Conservation (phyloP, 2,329 filamentous ascomycete species). For the Pseudomassariella vexata region DNA sequence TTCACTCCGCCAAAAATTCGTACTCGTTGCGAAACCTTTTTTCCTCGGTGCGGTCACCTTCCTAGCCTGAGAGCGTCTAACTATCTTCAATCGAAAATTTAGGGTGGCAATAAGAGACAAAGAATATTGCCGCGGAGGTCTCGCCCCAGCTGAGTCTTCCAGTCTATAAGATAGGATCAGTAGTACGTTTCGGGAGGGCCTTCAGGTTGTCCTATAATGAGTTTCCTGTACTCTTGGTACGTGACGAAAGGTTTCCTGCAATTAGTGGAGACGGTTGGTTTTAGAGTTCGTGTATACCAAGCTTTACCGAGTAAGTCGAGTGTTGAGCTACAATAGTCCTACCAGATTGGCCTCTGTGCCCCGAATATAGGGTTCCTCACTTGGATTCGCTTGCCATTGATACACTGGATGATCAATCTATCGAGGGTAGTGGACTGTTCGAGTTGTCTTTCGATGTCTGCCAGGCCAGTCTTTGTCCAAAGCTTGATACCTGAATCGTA, state of each 20-base stretch:
- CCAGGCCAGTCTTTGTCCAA: background rate
- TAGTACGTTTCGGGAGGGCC: constrained; percentile 15
- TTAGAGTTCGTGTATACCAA: no score
- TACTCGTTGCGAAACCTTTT: no score
- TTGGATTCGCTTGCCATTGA: background rate
- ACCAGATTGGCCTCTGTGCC: constrained; percentile 14
- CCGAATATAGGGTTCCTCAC: background rate
- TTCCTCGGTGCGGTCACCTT: no score
- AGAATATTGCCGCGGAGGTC: constrained; percentile 16
- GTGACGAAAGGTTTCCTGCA: constrained; percentile 15
- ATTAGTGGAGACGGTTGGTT: background rate
- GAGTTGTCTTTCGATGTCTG: background rate
- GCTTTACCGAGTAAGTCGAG: constrained; percentile 7
- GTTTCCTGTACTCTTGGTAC: constrained; percentile 18
- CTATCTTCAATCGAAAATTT: no score
- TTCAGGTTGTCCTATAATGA: constrained; percentile 8
- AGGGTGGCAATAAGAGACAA: no score
- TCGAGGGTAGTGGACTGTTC: background rate
- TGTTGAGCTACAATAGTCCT: constrained; percentile 4
- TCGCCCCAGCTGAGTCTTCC: constrained; percentile 10
- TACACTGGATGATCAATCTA: background rate
- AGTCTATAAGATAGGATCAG: constrained; percentile 19
- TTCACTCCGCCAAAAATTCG: no score
- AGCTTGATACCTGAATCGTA: background rate
- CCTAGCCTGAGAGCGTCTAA: no score